These are phyloP conservation scores for Lipomyces orientalis DNA, from an alignment of 805 yeast species.

Conservation along the genomic window DNA sequence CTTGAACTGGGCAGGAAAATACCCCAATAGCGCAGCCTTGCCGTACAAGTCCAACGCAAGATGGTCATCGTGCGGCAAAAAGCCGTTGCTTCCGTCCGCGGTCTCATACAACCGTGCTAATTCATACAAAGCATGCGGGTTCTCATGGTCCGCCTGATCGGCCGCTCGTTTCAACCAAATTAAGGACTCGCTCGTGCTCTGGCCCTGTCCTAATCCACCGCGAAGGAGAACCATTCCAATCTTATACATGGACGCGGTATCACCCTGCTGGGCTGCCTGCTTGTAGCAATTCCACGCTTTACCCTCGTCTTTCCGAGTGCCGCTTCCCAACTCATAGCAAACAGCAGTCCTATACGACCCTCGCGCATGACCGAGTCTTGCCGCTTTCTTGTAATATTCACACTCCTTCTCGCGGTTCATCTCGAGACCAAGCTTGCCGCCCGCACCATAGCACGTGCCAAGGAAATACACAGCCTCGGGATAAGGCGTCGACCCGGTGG, in stretches of 20 bases:
- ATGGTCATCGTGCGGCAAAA: conserved; percentile 39
- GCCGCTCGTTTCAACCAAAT: conserved; percentile 61
- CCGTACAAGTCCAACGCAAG: conserved; percentile 59
- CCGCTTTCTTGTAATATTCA: conserved; percentile 64
- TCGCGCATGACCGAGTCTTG: conserved; percentile 60
- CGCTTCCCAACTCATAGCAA: conserved; percentile 70
- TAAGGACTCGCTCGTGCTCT: conserved; percentile 53
- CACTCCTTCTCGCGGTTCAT: conserved; percentile 66
- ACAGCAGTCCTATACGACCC: conserved; percentile 75
- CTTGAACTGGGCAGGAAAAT: conserved; percentile 70
- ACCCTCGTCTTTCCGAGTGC: conserved; percentile 52
- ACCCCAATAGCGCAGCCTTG: conserved; percentile 64
- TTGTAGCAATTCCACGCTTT: conserved; percentile 61
- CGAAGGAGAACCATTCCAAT: conserved; percentile 67
- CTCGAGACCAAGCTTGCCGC: conserved; percentile 55
- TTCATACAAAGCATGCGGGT: conserved; percentile 65
- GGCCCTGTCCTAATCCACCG: conserved; percentile 52
- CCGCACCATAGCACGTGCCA: conserved; percentile 64
- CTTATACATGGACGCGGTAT: conserved; percentile 73
- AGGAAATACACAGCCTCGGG: conserved; percentile 62
- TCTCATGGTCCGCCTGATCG: conserved; percentile 50
- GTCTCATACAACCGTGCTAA: conserved; percentile 60
- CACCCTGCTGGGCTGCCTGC: conserved; percentile 66
- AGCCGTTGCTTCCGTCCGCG: conserved; percentile 42
- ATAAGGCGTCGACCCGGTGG: conserved; percentile 46